Base-by-base conservation (phyloP, 2,329 filamentous ascomycete genomes). In the Blastomyces silverae region DNA sequence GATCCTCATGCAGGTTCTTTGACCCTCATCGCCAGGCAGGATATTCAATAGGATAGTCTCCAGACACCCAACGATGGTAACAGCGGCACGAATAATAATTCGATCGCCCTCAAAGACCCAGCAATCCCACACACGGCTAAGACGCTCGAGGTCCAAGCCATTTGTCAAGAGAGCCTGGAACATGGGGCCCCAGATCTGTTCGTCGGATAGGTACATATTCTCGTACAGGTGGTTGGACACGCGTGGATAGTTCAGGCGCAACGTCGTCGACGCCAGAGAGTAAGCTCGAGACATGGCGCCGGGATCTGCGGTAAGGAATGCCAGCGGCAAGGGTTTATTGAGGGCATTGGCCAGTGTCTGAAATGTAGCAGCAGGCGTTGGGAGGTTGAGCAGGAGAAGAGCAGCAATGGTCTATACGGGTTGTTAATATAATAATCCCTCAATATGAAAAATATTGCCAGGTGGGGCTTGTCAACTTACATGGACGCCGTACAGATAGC, bases 41-140 rank as follows among this genome's bases (percentile, higher is more conserved):
- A 80, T 74, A 4, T 74, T 73, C 61, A 79, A 76, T 0, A 81
- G 65, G 65, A 80, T 79, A 2, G 74, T 61, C 67, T 80, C 77
- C 15, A 81, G 71, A 64, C 76, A 75, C 28, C 79, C 78, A 5
- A 81, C 69, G 37, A 79, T 67, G 2, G 79, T 79, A 46, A 80
- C 77, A 2, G 78, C 79, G 2, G 79, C 73, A 37, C 77, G 78
- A 60, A 81, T 78, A 65, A 81, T 73, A 56, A 79, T 76, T 28
- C 78, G 75, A 66, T 87, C 85, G 39, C 84, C 84, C 71, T 87
- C 85, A 64, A 87, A 84, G 1, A 83, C 81, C 73, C 83, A 85
- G 62, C 86, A 81, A 70, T 87, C 85, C 84, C 84, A 86, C 25
- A 87, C 76, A 2, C 85, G 77, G 59, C 80, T 81, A 13, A 83